Percentiles rank a stretch among this genome's conserved stretches.
These are phyloP conservation scores for Fagopyrum homotropicum DNA, from an alignment of 148 eudicot genomes.

Conservation along the genomic window DNA sequence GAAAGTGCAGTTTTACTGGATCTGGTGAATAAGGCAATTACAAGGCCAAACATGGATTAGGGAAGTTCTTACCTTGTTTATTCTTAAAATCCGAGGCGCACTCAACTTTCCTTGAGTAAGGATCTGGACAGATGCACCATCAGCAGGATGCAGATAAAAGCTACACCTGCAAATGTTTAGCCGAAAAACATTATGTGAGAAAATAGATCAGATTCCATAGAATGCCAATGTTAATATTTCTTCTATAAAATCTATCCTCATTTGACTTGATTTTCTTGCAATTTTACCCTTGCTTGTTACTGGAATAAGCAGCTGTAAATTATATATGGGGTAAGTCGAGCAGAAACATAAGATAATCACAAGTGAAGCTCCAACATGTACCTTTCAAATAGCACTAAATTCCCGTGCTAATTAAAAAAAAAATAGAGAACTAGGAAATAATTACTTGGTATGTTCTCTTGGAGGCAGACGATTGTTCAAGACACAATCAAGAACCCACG, in stretches of 20 bases:
- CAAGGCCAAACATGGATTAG: not conserved
- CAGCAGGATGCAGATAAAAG: slow-evolving; percentile 84
- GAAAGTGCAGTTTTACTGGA: not conserved
- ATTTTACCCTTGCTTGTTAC: not conserved
- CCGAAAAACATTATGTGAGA: not conserved
- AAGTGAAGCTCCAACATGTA: not conserved
- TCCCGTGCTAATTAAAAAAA: not conserved
- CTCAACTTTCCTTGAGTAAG: slow-evolving; percentile 93
- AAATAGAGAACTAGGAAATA: slow-evolving; percentile 6
- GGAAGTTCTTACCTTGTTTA: slow-evolving; percentile 55
- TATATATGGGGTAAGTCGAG: not conserved
- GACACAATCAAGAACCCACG: slow-evolving; percentile 96
- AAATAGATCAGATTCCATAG: not conserved
- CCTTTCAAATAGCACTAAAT: not conserved
- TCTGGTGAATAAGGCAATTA: not conserved
- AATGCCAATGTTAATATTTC: not conserved
- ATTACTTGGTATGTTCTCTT: slow-evolving; percentile 93
- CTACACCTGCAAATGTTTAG: slow-evolving; percentile 62
- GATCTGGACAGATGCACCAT: slow-evolving; percentile 82
- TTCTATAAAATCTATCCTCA: not conserved
- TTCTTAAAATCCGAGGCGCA: slow-evolving; percentile 97
- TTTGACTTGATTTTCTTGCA: not conserved
- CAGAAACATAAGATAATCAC: not conserved
- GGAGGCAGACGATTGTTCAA: slow-evolving; percentile 89
- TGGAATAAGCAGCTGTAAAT: not conserved